Conservation (phyloP, 345 rosid species). For the Draba incana region DNA sequence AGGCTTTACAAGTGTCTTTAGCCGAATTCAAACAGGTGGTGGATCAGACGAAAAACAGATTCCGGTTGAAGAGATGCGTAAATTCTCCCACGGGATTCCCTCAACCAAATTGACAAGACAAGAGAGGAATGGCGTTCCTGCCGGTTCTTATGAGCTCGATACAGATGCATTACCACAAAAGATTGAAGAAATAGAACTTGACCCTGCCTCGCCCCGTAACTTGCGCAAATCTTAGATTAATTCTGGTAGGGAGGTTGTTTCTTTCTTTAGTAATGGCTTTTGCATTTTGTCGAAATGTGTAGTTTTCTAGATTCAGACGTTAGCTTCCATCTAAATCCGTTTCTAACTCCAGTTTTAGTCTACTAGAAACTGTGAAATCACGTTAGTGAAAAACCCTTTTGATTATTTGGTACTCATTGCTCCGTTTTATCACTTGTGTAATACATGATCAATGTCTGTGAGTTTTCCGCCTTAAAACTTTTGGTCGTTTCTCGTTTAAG, state of each 20-base stretch:
- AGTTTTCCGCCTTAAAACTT: no score
- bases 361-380: conserved; percentile 9
- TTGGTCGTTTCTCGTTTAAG: background rate
- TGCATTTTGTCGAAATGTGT: conserved; percentile 21
- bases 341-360: conserved; percentile 18
- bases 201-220: conserved; percentile 33
- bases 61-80: conserved; percentile 56
- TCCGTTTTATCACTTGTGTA: background rate
- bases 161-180: conserved; percentile 66
- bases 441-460: no score
- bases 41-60: conserved; percentile 40
- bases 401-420: conserved; percentile 3
- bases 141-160: conserved; percentile 79
- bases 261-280: conserved; percentile 4
- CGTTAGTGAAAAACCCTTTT: conserved; percentile 5
- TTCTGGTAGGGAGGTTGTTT: conserved; percentile 13
- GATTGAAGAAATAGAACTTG: conserved; percentile 45
- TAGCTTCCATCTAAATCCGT: conserved; percentile 1
- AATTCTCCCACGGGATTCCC: conserved; percentile 83
- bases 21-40: conserved; percentile 41
- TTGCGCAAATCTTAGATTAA: conserved; percentile 26
- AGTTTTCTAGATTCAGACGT: conserved; percentile 26
- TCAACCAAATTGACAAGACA: conserved; percentile 59
- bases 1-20: conserved; percentile 76
- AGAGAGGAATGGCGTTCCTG: conserved; percentile 64